These are phyloP conservation scores for Conringia planisiliqua DNA, from an alignment of 345 rosid species.

Conservation along the genomic window DNA sequence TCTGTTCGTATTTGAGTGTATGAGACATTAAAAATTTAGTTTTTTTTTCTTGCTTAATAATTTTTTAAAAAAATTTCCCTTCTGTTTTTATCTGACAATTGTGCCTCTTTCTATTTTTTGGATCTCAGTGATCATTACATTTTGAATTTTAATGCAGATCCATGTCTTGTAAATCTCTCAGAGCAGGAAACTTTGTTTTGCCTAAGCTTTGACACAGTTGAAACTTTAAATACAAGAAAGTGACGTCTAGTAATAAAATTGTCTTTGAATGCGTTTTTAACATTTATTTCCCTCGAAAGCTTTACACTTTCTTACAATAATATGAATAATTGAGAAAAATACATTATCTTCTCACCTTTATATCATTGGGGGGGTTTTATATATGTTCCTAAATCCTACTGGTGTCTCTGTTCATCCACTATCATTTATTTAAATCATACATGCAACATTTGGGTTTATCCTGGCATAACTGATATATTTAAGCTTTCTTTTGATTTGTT, in stretches of 20 bases:
- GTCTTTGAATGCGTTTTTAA: slow-evolving; percentile 27
- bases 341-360: slow-evolving; percentile 7
- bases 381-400: neutral
- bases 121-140: slow-evolving; percentile 17
- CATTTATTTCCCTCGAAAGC: slow-evolving; percentile 13
- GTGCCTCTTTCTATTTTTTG: neutral
- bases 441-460: neutral
- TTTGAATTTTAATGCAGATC: slow-evolving; percentile 18
- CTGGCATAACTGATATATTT: neutral
- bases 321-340: neutral
- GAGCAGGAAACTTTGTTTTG: neutral
- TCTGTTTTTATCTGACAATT: slow-evolving; percentile 1
- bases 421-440: neutral
- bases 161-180: neutral
- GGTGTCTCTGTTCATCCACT: slow-evolving; percentile 18
- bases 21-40: neutral
- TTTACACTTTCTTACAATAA: neutral
- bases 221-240: slow-evolving; percentile 16
- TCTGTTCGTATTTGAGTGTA: neutral
- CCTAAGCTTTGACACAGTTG: slow-evolving; percentile 13
- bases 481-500: neutral
- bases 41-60: neutral
- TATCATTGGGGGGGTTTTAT: slow-evolving; percentile 2
- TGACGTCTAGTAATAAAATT: slow-evolving; percentile 30
- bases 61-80: neutral